Conservation (phyloP, 345 rosid species). For the Ceriops zippeliana region DNA sequence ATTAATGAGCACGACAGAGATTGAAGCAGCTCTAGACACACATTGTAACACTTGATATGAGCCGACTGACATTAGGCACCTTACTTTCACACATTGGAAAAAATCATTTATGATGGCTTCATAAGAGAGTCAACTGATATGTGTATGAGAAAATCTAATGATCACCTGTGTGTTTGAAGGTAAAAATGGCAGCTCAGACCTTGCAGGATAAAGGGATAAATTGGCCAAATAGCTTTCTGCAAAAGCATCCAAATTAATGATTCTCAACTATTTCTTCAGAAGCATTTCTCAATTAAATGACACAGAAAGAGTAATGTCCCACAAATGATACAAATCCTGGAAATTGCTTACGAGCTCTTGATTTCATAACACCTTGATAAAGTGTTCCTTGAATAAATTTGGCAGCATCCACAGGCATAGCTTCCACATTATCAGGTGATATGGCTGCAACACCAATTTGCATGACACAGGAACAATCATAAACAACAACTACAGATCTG, state of each 20-base stretch:
- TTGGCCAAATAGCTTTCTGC: conserved; percentile 90
- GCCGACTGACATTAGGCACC: no score
- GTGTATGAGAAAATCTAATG: not conserved
- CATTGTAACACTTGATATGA: no score
- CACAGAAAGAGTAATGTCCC: not conserved
- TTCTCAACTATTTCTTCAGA: conserved; percentile 8
- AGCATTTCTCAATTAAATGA: conserved; percentile 2
- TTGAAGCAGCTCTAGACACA: no score
- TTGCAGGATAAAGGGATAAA: conserved; percentile 86
- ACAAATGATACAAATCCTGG: not conserved
- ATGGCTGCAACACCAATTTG: conserved; percentile 80
- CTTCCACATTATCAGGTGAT: conserved; percentile 37
- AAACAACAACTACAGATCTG: conserved; percentile 65
- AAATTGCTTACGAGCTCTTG: conserved; percentile 62
- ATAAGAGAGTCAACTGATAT: not conserved
- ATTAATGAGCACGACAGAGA: no score
- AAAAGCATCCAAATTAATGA: conserved; percentile 11
- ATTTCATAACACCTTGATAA: conserved; percentile 58
- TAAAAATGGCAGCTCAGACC: conserved; percentile 79
- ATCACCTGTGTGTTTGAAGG: conserved; percentile 78
- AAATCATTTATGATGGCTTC: no score
- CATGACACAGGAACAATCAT: conserved; percentile 48
- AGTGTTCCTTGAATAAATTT: conserved; percentile 69
- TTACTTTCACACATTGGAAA: no score
- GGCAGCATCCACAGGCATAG: conserved; percentile 45